Evolutionary conservation across 2,329 filamentous ascomycete genomes (phyloP).

Genomic region (Xylaria sp.): DNA sequence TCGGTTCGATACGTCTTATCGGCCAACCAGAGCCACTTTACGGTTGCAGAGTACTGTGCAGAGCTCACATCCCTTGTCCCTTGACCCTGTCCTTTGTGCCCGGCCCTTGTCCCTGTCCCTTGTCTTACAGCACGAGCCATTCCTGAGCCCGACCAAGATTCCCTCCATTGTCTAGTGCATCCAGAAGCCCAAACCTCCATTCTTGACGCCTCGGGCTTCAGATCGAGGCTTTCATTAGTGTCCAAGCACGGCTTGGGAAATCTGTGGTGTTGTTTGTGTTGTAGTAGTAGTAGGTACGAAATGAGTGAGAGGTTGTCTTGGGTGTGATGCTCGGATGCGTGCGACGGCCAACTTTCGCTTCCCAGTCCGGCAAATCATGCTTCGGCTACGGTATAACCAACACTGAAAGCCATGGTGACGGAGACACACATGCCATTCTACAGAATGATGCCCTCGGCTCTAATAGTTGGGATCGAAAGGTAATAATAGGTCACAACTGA

Average conservation of each 20-base stretch:
- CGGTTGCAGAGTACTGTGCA: conserved; percentile 17
- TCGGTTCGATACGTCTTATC: conserved; percentile 25
- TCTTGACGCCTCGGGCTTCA: conserved; percentile 29
- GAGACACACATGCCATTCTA: conserved; percentile 7
- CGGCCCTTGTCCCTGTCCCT: not conserved
- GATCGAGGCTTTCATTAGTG: not conserved
- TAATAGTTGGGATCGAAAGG: conserved; percentile 9
- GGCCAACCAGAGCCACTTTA: conserved; percentile 22
- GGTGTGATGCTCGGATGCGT: conserved; percentile 21
- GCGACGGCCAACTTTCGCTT: conserved; percentile 28
- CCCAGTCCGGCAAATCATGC: conserved; percentile 30
- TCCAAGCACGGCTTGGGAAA: not conserved
- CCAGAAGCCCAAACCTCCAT: not conserved
- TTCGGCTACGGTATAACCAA: conserved; percentile 29
- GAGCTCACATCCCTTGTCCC: conserved; percentile 18
- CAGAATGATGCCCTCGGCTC: conserved; percentile 11
- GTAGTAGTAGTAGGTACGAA: not conserved
- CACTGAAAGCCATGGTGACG: conserved; percentile 11
- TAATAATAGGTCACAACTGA: not conserved
- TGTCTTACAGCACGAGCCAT: conserved; percentile 30
- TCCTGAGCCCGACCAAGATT: conserved; percentile 24
- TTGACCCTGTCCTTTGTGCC: conserved; percentile 14
- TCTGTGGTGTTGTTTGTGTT: not conserved
- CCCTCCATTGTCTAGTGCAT: conserved; percentile 1
- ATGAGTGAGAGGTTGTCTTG: not conserved